Percentiles rank a stretch among this genome's conserved stretches.
Conservation (phyloP, 768 basidiomycete species). For the Calocybe indica region DNA sequence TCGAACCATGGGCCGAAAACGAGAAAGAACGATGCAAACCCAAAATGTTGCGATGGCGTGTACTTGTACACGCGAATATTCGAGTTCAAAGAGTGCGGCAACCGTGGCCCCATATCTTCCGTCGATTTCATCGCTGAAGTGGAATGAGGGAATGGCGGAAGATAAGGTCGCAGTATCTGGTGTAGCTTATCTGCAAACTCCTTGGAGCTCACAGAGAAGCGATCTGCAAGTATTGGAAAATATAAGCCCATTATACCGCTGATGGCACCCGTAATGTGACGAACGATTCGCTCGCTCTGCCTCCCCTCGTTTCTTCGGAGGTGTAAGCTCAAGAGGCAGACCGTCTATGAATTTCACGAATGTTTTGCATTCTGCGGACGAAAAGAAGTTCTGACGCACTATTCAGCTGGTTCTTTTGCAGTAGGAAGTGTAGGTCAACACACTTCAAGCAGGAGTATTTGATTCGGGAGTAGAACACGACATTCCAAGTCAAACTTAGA, state of each 20-base stretch:
- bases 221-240: slow-evolving; percentile 31
- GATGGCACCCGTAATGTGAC: slow-evolving; percentile 11
- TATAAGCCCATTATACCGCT: not conserved
- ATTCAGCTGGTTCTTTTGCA: slow-evolving; percentile 1
- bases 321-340: slow-evolving; percentile 58
- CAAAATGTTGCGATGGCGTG: slow-evolving; percentile 57
- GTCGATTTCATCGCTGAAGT: slow-evolving; percentile 28
- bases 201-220: slow-evolving; percentile 52
- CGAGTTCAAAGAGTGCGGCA: slow-evolving; percentile 58
- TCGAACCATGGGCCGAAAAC: not conserved
- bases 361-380: slow-evolving; percentile 54
- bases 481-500: slow-evolving; percentile 41
- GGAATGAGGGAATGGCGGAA: slow-evolving; percentile 47
- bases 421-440: slow-evolving; percentile 11
- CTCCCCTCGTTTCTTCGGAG: slow-evolving; percentile 68
- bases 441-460: slow-evolving; percentile 58
- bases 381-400: slow-evolving; percentile 42
- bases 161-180: slow-evolving; percentile 44
- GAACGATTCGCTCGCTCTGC: slow-evolving; percentile 66
- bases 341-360: slow-evolving; percentile 55
- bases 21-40: slow-evolving; percentile 20
- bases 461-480: slow-evolving; percentile 50
- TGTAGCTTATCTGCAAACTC: slow-evolving; percentile 54
- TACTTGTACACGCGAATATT: slow-evolving; percentile 76
- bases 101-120: slow-evolving; percentile 21